These are phyloP conservation scores for Plasmodium chabaudi DNA, from an alignment of 169 alveolate genomes.

Conservation along the genomic window DNA sequence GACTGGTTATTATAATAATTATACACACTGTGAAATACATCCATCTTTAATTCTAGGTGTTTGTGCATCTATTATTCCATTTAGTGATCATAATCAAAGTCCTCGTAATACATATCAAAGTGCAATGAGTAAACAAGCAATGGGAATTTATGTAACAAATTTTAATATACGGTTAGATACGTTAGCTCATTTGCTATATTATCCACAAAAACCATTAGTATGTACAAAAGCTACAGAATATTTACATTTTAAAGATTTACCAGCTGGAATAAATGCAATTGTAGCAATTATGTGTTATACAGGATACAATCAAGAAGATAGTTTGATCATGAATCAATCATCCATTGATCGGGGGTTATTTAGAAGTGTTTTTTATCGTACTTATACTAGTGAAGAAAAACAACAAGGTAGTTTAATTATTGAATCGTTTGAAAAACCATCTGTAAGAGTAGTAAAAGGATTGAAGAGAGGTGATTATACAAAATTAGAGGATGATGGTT, in stretches of 20 bases:
- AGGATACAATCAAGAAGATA: conserved; percentile 99
- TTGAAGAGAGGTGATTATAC: conserved; percentile 95
- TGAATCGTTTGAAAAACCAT: conserved; percentile 95
- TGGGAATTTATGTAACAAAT: conserved; percentile 99
- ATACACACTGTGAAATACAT: conserved; percentile 99
- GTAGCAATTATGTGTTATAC: conserved; percentile 99
- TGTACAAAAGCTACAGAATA: conserved; percentile 98
- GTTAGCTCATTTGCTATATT: conserved; percentile 96
- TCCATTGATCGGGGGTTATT: conserved; percentile 98
- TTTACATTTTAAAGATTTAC: conserved; percentile 98
- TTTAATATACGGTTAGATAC: conserved; percentile 99
- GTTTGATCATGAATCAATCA: conserved; percentile 97
- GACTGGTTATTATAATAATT: conserved; percentile 91
- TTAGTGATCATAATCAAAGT: conserved; percentile 99
- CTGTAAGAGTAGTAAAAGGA: conserved; percentile 88
- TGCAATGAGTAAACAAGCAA: conserved; percentile 99
- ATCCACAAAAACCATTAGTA: conserved; percentile 99
- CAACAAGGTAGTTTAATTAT: conserved; percentile 91
- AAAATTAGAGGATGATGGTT: conserved; percentile 97
- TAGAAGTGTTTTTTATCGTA: conserved; percentile 97
- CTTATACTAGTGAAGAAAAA: conserved; percentile 96
- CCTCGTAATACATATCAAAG: conserved; percentile 99
- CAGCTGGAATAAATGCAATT: conserved; percentile 99
- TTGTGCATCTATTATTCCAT: conserved; percentile 99
- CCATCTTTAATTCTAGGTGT: conserved; percentile 99